A percentile compares a stretch with the other conserved stretches of the same genome.
Conservation (phyloP, 495 filamentous ascomycete genomes). For the Aspergillus bertholletiae region DNA sequence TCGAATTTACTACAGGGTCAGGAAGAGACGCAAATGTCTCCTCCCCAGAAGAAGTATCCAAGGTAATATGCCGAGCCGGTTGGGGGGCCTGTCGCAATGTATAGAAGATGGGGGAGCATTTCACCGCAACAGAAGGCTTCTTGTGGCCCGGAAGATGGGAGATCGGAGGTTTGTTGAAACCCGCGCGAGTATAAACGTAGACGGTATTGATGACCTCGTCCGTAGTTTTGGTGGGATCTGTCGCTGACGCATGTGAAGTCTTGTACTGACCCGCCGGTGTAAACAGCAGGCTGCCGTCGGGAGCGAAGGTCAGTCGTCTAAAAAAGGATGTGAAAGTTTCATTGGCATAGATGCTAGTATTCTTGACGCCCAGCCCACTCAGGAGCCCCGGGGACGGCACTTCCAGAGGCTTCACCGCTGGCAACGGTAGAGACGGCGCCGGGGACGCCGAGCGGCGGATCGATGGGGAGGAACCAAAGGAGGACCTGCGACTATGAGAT, state of each 20-base stretch:
- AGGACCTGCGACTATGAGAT: constrained; percentile 88
- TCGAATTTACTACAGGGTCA: constrained; percentile 64
- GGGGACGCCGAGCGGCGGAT: constrained; percentile 88
- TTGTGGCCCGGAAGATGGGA: constrained; percentile 98
- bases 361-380: constrained; percentile 64
- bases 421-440: constrained; percentile 90
- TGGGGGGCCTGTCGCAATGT: constrained; percentile 66
- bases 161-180: constrained; percentile 94
- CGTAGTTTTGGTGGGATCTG: constrained; percentile 64
- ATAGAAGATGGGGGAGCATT: constrained; percentile 89
- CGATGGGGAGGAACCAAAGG: constrained; percentile 85
- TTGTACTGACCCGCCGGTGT: constrained; percentile 97
- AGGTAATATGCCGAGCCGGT: constrained; percentile 80
- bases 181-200: constrained; percentile 95
- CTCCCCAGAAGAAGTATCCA: constrained; percentile 87
- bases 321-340: constrained; percentile 98
- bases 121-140: constrained; percentile 94
- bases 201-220: constrained; percentile 96
- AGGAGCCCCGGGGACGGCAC: constrained; percentile 69
- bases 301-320: constrained; percentile 86
- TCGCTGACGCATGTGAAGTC: constrained; percentile 62
- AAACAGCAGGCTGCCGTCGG: constrained; percentile 91
- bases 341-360: constrained; percentile 91
- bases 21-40: constrained; percentile 80
- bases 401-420: constrained; percentile 94